Conservation (phyloP, 140 eudicot genomes). For the Flaveria floridana region DNA sequence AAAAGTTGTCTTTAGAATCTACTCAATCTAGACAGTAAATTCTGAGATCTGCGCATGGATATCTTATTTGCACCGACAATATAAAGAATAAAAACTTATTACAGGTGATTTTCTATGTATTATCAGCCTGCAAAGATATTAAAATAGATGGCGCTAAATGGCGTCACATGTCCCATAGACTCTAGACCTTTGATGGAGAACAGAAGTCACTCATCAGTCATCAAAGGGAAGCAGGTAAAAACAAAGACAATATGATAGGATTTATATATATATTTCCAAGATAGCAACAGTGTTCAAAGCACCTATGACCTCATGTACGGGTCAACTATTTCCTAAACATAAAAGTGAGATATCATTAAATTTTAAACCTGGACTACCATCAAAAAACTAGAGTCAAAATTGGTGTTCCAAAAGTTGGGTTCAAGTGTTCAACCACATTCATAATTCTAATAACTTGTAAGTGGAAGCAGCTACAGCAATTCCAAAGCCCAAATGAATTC, state of each 20-base stretch:
- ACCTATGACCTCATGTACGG: not conserved
- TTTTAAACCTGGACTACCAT: not conserved
- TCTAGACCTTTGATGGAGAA: not conserved
- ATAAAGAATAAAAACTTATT: not conserved
- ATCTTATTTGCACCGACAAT: not conserved
- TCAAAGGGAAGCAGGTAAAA: slow-evolving; percentile 11
- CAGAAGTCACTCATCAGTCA: not conserved
- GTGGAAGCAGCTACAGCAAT: not conserved
- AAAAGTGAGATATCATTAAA: not conserved
- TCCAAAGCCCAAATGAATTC: not conserved
- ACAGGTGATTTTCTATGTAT: no score
- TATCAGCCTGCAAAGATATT: no score
- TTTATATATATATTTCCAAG: slow-evolving; percentile 6
- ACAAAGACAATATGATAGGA: not conserved
- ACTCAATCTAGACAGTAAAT: not conserved
- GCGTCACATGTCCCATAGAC: not conserved
- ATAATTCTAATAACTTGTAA: slow-evolving; percentile 1
- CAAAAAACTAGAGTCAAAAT: not conserved
- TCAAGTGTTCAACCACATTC: not conserved
- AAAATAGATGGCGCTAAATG: not conserved
- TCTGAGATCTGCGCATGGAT: not conserved
- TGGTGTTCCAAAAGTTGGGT: not conserved
- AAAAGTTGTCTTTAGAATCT: not conserved
- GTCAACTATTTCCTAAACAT: slow-evolving; percentile 12
- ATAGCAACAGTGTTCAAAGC: not conserved